Base-by-base conservation (phyloP, 2,329 filamentous ascomycete genomes). In the Aspergillus piperis region DNA sequence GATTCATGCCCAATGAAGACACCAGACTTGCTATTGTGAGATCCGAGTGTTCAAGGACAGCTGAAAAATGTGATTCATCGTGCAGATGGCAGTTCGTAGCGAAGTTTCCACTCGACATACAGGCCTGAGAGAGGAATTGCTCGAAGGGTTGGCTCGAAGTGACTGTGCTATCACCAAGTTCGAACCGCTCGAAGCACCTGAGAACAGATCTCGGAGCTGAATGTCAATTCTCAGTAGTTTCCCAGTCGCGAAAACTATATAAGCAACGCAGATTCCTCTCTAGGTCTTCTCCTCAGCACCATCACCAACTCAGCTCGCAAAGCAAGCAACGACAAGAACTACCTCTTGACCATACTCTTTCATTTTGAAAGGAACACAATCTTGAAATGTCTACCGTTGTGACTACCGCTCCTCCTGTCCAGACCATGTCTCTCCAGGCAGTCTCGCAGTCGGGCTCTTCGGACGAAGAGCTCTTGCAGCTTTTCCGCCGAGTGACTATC, bases 401-500 rank as follows among this genome's bases (percentile, higher is more conserved):
- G n/a, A 47, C 39, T 41, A 41, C 25, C n/a, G 19, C 53, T 36
- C 25, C 53, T 36, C 11, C 53, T 19, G 39, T 19, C 19, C 38
- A 41, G 25, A 47, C 36, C 13, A 23, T 55, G 53, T 19, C 53
- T 36, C 53, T 55, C 13, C 53, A 55, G 42, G 25, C 39, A 19
- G 8, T 50, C 15, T 10, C 53, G 1, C 39, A 55, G 1, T 17
- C 30, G 23, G 53, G 53, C 23, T 13, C 30, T 25, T 42, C 53
- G 15, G 53, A 55, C 39, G 53, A 55, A 13, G 53, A 55, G 39
- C 53, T 55, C 27, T 41, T 55, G 39, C 17, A 30, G 25, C 39
- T 55, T 10, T 55, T 55, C 11, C 53, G 53, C n/a, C 39, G 21
- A 19, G 53, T 55, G 39, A 47, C 53, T 10, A 55, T 55, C 53